A percentile compares a stretch with the other conserved stretches of the same genome.
phyloP scores from a whole-genome alignment of 345 rosid species.

The Geranium brycei region DNA sequence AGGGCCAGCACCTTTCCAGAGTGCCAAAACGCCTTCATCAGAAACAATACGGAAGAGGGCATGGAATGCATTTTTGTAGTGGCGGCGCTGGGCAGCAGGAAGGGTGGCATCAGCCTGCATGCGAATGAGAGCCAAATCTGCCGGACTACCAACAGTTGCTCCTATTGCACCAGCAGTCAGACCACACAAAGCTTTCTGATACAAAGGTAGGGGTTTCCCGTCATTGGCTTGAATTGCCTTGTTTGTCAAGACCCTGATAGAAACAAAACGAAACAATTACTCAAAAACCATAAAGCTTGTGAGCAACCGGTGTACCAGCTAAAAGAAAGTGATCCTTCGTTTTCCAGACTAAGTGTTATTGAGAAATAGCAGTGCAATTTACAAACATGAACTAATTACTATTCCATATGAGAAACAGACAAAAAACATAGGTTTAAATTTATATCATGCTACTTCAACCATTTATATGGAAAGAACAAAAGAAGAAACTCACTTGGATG shows the following conservation, averaged over 20 bases:
- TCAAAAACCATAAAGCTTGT: too few species aligned
- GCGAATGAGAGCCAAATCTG: constrained; percentile 93
- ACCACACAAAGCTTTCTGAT: constrained; percentile 96
- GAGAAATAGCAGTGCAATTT: too few species aligned
- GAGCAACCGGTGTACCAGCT: too few species aligned
- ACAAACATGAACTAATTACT: too few species aligned
- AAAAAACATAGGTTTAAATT: too few species aligned
- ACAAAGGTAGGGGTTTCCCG: constrained; percentile 90
- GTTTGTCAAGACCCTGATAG: constrained; percentile 60
- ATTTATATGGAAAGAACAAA: too few species aligned
- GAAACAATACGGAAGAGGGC: constrained; percentile 71
- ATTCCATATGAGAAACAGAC: too few species aligned
- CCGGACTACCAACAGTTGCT: constrained; percentile 80
- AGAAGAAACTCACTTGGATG: constrained; percentile 57
- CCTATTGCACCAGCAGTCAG: constrained; percentile 99
- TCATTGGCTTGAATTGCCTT: constrained; percentile 86
- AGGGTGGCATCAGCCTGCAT: constrained; percentile 98
- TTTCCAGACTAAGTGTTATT: too few species aligned
- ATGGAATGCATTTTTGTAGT: constrained; percentile 87
- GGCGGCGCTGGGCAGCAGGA: constrained; percentile 82
- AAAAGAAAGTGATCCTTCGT: too few species aligned
- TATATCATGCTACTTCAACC: too few species aligned
- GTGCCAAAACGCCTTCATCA: constrained; percentile 91
- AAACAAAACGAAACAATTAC: constrained; percentile 2
- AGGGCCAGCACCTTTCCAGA: constrained; percentile 99